Percentiles rank a stretch among this genome's conserved stretches.
These are phyloP conservation scores for Trichoderma gamsii DNA, from an alignment of 495 filamentous ascomycete genomes.

Conservation along the genomic window DNA sequence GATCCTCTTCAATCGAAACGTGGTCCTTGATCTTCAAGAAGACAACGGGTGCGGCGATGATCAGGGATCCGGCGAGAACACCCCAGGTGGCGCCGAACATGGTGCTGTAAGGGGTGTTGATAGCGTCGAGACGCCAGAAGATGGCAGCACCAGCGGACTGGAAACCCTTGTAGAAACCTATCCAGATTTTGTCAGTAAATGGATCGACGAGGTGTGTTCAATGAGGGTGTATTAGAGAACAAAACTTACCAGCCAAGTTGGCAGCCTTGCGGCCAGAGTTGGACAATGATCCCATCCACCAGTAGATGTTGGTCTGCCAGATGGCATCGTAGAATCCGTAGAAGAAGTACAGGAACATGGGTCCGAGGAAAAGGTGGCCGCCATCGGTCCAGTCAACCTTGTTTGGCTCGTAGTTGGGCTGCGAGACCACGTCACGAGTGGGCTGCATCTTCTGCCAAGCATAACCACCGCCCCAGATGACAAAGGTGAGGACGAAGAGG, in stretches of 20 bases:
- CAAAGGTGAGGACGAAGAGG: conserved; percentile 70
- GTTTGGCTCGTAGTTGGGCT: conserved; percentile 26
- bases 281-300: conserved; percentile 88
- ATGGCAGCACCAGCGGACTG: conserved; percentile 91
- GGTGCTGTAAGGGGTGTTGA: conserved; percentile 55
- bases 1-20: conserved; percentile 65
- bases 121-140: conserved; percentile 71
- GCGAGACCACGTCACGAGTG: conserved; percentile 42
- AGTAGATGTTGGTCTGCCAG: conserved; percentile 84
- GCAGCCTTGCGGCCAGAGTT: conserved; percentile 89
- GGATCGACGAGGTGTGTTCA: background rate
- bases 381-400: conserved; percentile 58
- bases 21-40: conserved; percentile 71
- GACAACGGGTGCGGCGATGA: conserved; percentile 75
- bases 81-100: conserved; percentile 59
- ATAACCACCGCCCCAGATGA: conserved; percentile 83
- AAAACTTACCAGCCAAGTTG: conserved; percentile 71
- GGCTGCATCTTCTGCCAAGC: conserved; percentile 61
- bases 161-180: conserved; percentile 36
- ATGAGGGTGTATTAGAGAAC: background rate
- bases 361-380: conserved; percentile 57
- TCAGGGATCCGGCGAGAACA: conserved; percentile 61
- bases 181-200: background rate
- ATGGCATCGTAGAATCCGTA: conserved; percentile 87
- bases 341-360: conserved; percentile 89